Evolutionary conservation across 2,329 filamentous ascomycete species (phyloP), one percentile per base, ranked within the genome.

Genomic region (Diplodia sapinea): DNA sequence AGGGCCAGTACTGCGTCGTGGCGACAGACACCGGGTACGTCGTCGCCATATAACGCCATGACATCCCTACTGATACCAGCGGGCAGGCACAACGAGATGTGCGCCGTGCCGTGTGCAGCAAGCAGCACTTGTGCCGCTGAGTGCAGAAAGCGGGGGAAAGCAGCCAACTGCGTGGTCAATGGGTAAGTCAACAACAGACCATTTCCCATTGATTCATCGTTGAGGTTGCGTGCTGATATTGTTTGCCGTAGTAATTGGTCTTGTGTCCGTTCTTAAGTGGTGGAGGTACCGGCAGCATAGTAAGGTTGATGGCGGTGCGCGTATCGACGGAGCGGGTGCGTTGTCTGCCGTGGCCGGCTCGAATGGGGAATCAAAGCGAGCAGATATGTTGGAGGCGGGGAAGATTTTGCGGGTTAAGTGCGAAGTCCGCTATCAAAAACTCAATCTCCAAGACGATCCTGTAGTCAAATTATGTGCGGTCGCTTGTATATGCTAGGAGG

Each of bases 1-100:
- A 38, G 54, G 54, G 54, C n/a, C 54, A 56, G 31, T 5, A 38
- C 31, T 56, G 54, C n/a, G 54, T 56, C 8, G 31, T 23, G 6
- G 54, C 54, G 1, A 56, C 54, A 2, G 54, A 56, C 20, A 56
- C 54, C 1, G 54, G 54, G 54, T 56, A 38, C 17, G 54, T 38
- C 13, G 23, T 23, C 4, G 3, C 17, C 5, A 9, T 8, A 2
- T 26, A 2, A 5, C 5, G 3, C 15, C 13, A 9, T 17, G 2
- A 0, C 1, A 5, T 36, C 29, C 8, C 0, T 11, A 11, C 51
- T 55, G 6, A 55, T 13, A 13, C 5, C 13, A 20, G 1, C 5
- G 15, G 9, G 1, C 17, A 55, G 51, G 1, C 36, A 55, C 8
- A 6, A 5, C 5, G 54, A 56, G 11, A 20, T 23, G 9, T 56